Base-by-base conservation (phyloP, 2,329 filamentous ascomycete species). In the Apiospora hydei region DNA sequence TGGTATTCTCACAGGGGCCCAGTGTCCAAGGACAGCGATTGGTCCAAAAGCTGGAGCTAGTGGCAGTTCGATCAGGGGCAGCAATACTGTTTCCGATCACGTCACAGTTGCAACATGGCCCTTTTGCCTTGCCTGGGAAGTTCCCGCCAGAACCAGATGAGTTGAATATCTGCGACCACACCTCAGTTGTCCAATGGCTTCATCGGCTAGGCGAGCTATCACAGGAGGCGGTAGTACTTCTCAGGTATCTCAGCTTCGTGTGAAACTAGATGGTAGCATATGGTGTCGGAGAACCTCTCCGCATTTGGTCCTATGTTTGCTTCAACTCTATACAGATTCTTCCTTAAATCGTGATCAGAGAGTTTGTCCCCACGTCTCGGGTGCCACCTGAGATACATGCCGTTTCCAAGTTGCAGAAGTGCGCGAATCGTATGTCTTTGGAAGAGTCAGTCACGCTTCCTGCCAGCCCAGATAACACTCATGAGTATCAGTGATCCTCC, bases 241-340 rank as follows among this genome's bases (percentile, higher is more conserved):
- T 44, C 16, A 46, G 44, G 26, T 46, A 30, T 49, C 43, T 38
- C 26, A 69, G 67, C 67, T 69, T 44, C n/a, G 67, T 69, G 67
- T 69, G 67, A n/a, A 49, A 69, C 67, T 34, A 34, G 11, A 34
- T 49, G 30, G 67, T 69, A n/a, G 67, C 43, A 49, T 49, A 21
- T 49, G 21, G 67, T 69, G 67, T 47, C 26, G 38, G 67, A 49
- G 44, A 24, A 69, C 26, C 57, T 38, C 21, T n/a, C 46, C 11
- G 21, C 16, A 69, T 49, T 46, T 44, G 67, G 67, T 44, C 24
- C 67, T 49, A 69, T 69, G 67, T 69, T 69, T 69, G 67, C 67
- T 49, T 69, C 61, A 14, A 46, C 11, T 38, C 26, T 49, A 21
- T 49, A 46, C 44, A 49, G 61, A 69, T 2, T n/a, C 30, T 34